Conservation (phyloP, 2,329 filamentous ascomycete genomes). For the Spiromastix sp. region DNA sequence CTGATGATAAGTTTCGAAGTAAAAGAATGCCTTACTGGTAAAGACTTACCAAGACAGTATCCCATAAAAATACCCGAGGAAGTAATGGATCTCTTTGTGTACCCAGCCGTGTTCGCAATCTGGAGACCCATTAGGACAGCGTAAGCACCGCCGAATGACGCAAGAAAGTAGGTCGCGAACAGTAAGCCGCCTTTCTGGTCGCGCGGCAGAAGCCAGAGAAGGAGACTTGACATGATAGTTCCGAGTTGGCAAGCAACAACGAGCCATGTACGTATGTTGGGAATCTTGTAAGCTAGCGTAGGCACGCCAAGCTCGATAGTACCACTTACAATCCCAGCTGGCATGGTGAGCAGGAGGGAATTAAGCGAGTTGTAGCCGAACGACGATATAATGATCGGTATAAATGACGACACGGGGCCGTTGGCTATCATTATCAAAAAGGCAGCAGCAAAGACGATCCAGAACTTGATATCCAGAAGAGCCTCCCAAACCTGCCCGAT, state of each 20-base stretch:
- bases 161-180: constrained; percentile 41
- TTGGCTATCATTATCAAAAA: constrained; percentile 36
- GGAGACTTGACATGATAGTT: constrained; percentile 31
- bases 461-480: constrained; percentile 22
- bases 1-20: no score
- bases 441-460: constrained; percentile 30
- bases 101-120: constrained; percentile 43
- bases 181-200: constrained; percentile 34
- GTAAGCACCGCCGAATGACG: constrained; percentile 37
- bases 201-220: constrained; percentile 36
- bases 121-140: constrained; percentile 41
- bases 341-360: constrained; percentile 34
- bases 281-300: constrained; percentile 31
- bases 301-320: constrained; percentile 31
- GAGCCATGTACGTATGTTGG: constrained; percentile 27
- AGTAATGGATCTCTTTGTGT: constrained; percentile 40
- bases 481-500: constrained; percentile 31
- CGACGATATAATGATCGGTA: constrained; percentile 36
- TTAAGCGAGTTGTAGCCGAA: constrained; percentile 36
- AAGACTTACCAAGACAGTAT: constrained; percentile 37
- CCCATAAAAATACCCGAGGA: constrained; percentile 42
- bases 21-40: neutral
- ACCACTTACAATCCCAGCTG: constrained; percentile 28
- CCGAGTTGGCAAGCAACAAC: constrained; percentile 31
- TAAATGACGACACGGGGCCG: constrained; percentile 36